Evolutionary conservation across 192 early-diverging fungal species (phyloP).

Genomic region (Chytriomyces sp.): DNA sequence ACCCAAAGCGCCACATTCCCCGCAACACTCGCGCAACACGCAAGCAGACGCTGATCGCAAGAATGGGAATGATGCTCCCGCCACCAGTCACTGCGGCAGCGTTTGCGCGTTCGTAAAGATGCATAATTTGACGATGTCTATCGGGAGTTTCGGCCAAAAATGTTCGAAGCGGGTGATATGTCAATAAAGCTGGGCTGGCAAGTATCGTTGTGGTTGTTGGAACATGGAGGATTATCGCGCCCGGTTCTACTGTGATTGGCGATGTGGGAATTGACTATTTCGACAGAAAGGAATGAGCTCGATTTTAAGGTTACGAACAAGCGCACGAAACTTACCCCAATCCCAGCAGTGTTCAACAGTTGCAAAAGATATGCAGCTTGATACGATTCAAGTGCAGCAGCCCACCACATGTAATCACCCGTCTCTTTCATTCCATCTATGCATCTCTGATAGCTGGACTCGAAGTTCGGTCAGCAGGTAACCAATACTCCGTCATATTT

Average conservation of each 20-base stretch:
- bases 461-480: background rate
- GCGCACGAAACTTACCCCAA: conserved; percentile 53
- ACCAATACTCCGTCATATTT: conserved; percentile 38
- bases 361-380: conserved; percentile 65
- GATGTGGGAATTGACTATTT: too few relatives aligned
- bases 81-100: conserved; percentile 21
- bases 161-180: conserved; percentile 26
- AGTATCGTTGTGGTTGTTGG: conserved; percentile 35
- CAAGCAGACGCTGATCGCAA: conserved; percentile 70
- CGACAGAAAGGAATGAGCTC: too few relatives aligned
- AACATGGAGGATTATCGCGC: conserved; percentile 3
- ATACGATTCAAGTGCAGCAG: conserved; percentile 72
- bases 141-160: conserved; percentile 68
- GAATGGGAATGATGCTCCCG: conserved; percentile 56
- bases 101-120: conserved; percentile 62
- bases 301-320: background rate
- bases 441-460: conserved; percentile 63
- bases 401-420: conserved; percentile 78
- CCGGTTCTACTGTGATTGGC: background rate
- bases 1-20: conserved; percentile 47
- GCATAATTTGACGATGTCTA: conserved; percentile 68
- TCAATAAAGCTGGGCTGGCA: conserved; percentile 12
- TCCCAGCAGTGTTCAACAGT: conserved; percentile 65
- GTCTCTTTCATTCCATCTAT: conserved; percentile 72
- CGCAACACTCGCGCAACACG: conserved; percentile 71